phyloP scores from a whole-genome alignment of 495 filamentous ascomycete species.

The Talaromyces nanjingensis region DNA sequence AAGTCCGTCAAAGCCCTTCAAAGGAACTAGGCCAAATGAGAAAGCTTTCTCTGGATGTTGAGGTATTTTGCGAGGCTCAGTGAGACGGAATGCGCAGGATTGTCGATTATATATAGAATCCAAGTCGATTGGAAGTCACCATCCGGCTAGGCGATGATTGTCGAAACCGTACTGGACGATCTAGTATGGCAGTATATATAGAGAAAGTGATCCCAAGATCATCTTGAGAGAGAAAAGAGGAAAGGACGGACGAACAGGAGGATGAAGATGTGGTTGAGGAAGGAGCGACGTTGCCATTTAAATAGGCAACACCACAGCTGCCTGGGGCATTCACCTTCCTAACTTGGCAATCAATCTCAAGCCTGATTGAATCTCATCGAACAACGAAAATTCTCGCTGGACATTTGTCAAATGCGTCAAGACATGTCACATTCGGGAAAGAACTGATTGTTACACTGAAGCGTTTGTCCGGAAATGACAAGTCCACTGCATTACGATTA shows the following conservation, averaged over 20 bases:
- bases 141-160: neutral
- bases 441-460: neutral
- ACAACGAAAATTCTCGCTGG: neutral
- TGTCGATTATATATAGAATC: too few relatives aligned
- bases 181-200: neutral
- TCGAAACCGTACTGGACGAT: neutral
- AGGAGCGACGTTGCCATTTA: neutral
- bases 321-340: neutral
- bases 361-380: neutral
- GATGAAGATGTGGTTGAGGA: neutral
- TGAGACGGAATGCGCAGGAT: too few relatives aligned
- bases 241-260: neutral
- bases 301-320: neutral
- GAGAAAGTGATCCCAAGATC: neutral
- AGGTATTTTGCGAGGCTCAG: too few relatives aligned
- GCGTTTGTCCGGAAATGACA: neutral
- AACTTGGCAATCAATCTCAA: neutral
- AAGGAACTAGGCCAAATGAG: too few relatives aligned
- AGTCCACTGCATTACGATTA: neutral
- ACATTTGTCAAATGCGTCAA: neutral
- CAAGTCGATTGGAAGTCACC: too few relatives aligned
- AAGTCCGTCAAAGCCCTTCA: too few relatives aligned
- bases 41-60: too few relatives aligned
- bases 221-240: neutral
- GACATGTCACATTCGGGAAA: neutral